Evolutionary conservation across 1,284 basidiomycete genomes (phyloP).

Genomic region (Sporisorium scitamineum): DNA sequence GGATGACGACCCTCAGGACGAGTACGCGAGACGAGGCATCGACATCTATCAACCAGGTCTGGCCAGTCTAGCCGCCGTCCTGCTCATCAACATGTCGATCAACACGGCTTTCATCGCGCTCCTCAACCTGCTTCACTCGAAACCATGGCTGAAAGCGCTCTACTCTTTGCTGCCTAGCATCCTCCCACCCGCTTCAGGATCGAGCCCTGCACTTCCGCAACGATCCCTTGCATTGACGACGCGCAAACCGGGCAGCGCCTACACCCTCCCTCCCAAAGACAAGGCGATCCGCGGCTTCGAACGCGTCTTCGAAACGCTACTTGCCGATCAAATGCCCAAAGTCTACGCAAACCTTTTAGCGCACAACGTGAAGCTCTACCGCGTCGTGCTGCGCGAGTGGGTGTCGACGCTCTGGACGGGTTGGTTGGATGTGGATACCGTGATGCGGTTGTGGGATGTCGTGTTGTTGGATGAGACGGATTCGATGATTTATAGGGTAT

Average conservation of each 20-base stretch:
- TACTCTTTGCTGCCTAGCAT: slow-evolving; percentile 49
- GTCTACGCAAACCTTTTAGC: slow-evolving; percentile 72
- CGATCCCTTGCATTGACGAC: not conserved
- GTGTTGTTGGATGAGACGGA: slow-evolving; percentile 62
- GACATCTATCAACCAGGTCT: slow-evolving; percentile 63
- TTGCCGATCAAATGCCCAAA: slow-evolving; percentile 93
- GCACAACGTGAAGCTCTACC: slow-evolving; percentile 42
- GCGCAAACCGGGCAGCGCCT: slow-evolving; percentile 13
- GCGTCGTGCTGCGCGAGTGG: slow-evolving; percentile 55
- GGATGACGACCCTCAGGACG: slow-evolving; percentile 7
- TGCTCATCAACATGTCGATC: slow-evolving; percentile 84
- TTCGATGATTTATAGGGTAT: slow-evolving; percentile 55
- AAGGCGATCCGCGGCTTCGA: slow-evolving; percentile 32
- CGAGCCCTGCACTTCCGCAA: not conserved
- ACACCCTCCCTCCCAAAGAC: slow-evolving; percentile 30
- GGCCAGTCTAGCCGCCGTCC: slow-evolving; percentile 81
- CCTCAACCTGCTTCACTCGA: slow-evolving; percentile 77
- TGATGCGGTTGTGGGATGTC: slow-evolving; percentile 62
- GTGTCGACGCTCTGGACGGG: slow-evolving; percentile 53
- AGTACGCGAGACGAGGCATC: slow-evolving; percentile 38
- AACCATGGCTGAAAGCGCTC: slow-evolving; percentile 61
- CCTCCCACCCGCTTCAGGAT: not conserved
- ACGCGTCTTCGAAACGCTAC: slow-evolving; percentile 90
- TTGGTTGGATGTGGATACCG: slow-evolving; percentile 61
- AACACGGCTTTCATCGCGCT: slow-evolving; percentile 84